Evolutionary conservation across 139 green algal genomes (phyloP).

Genomic region (Closterium sp.): DNA sequence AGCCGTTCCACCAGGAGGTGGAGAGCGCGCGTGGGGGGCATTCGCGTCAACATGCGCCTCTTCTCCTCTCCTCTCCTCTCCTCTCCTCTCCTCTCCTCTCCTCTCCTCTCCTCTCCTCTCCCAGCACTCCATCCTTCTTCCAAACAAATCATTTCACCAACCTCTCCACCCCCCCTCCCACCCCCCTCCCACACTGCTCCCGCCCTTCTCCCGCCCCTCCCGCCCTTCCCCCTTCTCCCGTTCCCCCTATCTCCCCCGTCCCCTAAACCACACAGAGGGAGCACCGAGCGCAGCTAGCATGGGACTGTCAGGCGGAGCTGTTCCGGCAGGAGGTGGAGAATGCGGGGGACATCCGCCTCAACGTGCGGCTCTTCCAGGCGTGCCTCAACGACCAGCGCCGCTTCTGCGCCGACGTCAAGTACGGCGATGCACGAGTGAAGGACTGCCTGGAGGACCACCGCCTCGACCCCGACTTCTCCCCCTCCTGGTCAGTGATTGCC

Average conservation of each 20-base stretch:
- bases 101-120: too few species aligned
- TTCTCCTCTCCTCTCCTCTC: too few species aligned
- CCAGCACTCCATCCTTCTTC: too few species aligned
- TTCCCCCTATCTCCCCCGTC: background rate
- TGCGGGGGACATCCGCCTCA: constrained; percentile 76
- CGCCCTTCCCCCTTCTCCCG: background rate
- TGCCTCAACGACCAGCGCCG: constrained; percentile 70
- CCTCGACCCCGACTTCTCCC: constrained; percentile 10
- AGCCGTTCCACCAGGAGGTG: constrained; percentile 77
- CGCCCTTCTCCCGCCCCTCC: background rate
- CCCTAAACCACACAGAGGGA: background rate
- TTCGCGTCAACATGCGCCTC: constrained; percentile 68
- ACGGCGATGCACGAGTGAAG: constrained; percentile 63
- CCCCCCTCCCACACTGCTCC: too few species aligned
- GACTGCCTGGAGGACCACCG: constrained; percentile 55
- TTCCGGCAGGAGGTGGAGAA: constrained; percentile 80
- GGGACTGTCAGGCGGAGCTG: constrained; percentile 74
- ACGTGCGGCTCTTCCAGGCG: constrained; percentile 60
- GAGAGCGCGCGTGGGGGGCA: constrained; percentile 78
- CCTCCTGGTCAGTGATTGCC: constrained; percentile 42
- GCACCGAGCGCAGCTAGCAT: constrained; percentile 39
- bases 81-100: too few species aligned
- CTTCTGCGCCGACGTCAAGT: constrained; percentile 63
- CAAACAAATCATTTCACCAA: too few species aligned
- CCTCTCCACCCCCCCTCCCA: too few species aligned